These are phyloP conservation scores for Schizosaccharomyces pombe DNA, from an alignment of 805 yeast species.

Conservation along the genomic window DNA sequence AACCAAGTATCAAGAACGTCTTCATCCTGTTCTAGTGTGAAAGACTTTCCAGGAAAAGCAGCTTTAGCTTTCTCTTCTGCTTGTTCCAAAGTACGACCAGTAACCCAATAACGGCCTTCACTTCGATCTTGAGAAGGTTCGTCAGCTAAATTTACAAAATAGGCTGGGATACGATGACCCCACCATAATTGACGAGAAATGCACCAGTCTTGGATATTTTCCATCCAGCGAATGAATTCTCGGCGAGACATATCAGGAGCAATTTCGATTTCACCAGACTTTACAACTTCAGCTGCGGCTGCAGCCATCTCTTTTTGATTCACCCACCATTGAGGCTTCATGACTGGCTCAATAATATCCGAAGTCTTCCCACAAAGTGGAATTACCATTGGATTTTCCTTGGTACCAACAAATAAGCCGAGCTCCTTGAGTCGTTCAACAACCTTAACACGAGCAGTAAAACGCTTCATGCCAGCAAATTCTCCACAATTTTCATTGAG, in stretches of 20 bases:
- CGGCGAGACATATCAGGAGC: constrained; percentile 75
- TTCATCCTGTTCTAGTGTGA: constrained; percentile 78
- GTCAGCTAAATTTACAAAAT: constrained; percentile 50
- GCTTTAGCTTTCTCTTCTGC: constrained; percentile 60
- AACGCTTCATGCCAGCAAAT: constrained; percentile 76
- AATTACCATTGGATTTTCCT: constrained; percentile 86
- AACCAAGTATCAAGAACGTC: constrained; percentile 98
- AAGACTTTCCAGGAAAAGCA: constrained; percentile 46
- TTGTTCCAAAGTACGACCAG: constrained; percentile 65
- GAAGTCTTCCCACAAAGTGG: constrained; percentile 93
- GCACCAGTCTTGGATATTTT: constrained; percentile 96
- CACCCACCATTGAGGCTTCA: constrained; percentile 99
- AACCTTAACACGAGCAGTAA: constrained; percentile 73
- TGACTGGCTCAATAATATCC: constrained; percentile 83
- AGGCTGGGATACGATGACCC: constrained; percentile 97
- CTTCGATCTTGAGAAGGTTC: constrained; percentile 36
- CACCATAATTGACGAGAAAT: constrained; percentile 84
- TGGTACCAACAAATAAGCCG: constrained; percentile 60
- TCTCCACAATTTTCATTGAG: constrained; percentile 85
- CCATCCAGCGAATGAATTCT: constrained; percentile 89
- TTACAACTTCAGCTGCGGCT: constrained; percentile 67
- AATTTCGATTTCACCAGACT: constrained; percentile 55
- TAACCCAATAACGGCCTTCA: constrained; percentile 66
- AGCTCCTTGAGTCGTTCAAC: constrained; percentile 53
- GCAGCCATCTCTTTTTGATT: constrained; percentile 70